Conservation (phyloP, 1,139 yeast genomes). For the Hyphopichia wangnamkhiaoensis region DNA sequence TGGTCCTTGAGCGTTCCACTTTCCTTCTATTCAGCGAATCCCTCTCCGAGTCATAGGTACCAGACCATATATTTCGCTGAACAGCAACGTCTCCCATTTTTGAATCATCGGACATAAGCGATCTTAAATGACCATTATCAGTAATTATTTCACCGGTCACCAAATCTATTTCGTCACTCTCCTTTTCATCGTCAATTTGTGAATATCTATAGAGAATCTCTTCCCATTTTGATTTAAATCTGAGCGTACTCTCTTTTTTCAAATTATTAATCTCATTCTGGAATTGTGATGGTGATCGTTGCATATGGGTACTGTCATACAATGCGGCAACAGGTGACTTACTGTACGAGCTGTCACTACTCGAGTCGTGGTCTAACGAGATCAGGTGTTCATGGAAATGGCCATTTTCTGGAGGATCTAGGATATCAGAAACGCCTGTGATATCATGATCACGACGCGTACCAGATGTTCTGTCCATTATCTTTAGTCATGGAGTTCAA, state of each 20-base stretch:
- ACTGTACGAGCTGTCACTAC: slow-evolving; percentile 5
- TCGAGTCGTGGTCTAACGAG: slow-evolving; percentile 7
- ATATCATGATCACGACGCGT: slow-evolving; percentile 1
- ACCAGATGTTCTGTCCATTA: not conserved
- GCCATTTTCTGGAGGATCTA: not conserved
- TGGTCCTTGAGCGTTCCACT: slow-evolving; percentile 4
- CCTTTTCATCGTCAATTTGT: slow-evolving; percentile 46
- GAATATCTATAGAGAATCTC: slow-evolving; percentile 57
- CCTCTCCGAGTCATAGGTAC: slow-evolving; percentile 20
- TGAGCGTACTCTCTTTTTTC: slow-evolving; percentile 27
- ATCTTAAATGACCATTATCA: slow-evolving; percentile 65
- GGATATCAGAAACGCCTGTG: not conserved
- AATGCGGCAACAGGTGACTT: slow-evolving; percentile 3
- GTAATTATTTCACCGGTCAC: slow-evolving; percentile 57
- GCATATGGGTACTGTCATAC: not conserved
- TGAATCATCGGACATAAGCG: slow-evolving; percentile 22
- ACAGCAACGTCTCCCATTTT: slow-evolving; percentile 9
- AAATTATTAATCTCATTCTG: slow-evolving; percentile 24
- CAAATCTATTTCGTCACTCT: slow-evolving; percentile 69
- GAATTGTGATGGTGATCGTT: slow-evolving; percentile 14
- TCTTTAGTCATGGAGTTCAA: too few species aligned
- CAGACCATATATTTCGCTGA: slow-evolving; percentile 23
- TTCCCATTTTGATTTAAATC: slow-evolving; percentile 52
- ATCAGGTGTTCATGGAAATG: slow-evolving; percentile 3
- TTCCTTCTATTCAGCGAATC: slow-evolving; percentile 10